phyloP scores from a whole-genome alignment of 1,139 yeast species.

The Candida pseudoviswanathii region DNA sequence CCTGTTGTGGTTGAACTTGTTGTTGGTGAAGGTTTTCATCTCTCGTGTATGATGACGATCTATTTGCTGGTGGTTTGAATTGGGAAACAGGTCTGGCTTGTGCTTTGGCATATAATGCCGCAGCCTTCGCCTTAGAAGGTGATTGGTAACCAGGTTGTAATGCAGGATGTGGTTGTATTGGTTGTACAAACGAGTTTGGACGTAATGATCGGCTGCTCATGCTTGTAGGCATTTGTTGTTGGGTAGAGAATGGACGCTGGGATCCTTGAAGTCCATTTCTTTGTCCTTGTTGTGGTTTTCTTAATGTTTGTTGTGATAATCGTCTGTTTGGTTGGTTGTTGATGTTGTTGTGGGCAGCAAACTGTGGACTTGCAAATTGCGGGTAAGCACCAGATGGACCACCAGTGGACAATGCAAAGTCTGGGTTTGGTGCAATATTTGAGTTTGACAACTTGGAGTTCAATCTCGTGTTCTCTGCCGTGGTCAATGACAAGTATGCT shows the following conservation, averaged over 20 bases:
- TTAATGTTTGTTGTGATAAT: constrained; percentile 34
- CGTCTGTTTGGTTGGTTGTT: constrained; percentile 21
- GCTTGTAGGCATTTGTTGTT: constrained; percentile 17
- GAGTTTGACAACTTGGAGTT: constrained; percentile 54
- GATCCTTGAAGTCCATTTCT: constrained; percentile 1
- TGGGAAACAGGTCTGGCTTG: constrained; percentile 43
- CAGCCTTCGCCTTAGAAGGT: constrained; percentile 47
- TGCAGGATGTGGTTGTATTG: constrained; percentile 48
- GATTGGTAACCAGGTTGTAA: constrained; percentile 42
- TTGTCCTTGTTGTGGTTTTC: constrained; percentile 22
- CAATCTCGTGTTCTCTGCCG: constrained; percentile 76
- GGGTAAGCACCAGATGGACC: constrained; percentile 16
- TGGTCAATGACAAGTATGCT: constrained; percentile 67
- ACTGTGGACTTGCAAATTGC: constrained; percentile 10
- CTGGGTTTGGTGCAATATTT: constrained; percentile 5
- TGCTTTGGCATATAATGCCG: constrained; percentile 54
- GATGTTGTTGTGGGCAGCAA: constrained; percentile 7
- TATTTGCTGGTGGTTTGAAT: constrained; percentile 38
- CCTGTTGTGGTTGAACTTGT: neutral
- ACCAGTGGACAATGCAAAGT: constrained; percentile 7
- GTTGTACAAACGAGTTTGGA: constrained; percentile 40
- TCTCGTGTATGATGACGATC: constrained; percentile 58
- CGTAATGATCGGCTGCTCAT: constrained; percentile 39
- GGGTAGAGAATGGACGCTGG: constrained; percentile 38
- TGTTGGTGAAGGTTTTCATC: constrained; percentile 4